Conservation (phyloP, 2,329 filamentous ascomycete genomes). For the Curvularia lunata region DNA sequence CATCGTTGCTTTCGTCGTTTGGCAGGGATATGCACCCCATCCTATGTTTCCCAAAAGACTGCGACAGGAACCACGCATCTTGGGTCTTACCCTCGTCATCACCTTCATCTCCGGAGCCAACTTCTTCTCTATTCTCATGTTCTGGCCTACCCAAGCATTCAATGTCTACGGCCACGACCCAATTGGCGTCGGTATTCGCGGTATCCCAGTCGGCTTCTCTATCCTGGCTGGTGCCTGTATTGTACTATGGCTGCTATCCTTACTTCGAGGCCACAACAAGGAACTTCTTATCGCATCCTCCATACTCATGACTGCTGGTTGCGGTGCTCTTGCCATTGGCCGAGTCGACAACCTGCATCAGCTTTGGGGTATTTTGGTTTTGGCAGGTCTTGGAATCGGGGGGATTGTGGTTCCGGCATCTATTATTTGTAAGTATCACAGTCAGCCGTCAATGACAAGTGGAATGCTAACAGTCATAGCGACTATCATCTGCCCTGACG, state of each 20-base stretch:
- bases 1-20: constrained; percentile 57
- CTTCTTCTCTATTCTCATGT: constrained; percentile 43
- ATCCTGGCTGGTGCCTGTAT: constrained; percentile 68
- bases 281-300: constrained; percentile 65
- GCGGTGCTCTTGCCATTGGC: constrained; percentile 61
- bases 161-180: constrained; percentile 61
- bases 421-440: constrained; percentile 57
- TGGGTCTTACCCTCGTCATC: constrained; percentile 38
- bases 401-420: constrained; percentile 71
- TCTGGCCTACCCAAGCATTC: constrained; percentile 43
- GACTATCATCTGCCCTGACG: constrained; percentile 72
- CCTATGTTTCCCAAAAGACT: constrained; percentile 54
- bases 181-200: constrained; percentile 67
- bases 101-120: constrained; percentile 44
- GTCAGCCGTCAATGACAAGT: background rate
- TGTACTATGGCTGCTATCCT: constrained; percentile 63
- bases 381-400: constrained; percentile 70
- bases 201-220: constrained; percentile 67
- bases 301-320: constrained; percentile 71
- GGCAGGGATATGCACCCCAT: constrained; percentile 48
- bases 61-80: constrained; percentile 35
- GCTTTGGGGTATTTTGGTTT: constrained; percentile 63
- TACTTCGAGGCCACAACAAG: constrained; percentile 65
- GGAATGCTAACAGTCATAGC: constrained; percentile 41
- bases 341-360: constrained; percentile 59